These are phyloP conservation scores for Clonostachys chloroleuca DNA, from an alignment of 2,329 filamentous ascomycete species.

Conservation along the genomic window DNA sequence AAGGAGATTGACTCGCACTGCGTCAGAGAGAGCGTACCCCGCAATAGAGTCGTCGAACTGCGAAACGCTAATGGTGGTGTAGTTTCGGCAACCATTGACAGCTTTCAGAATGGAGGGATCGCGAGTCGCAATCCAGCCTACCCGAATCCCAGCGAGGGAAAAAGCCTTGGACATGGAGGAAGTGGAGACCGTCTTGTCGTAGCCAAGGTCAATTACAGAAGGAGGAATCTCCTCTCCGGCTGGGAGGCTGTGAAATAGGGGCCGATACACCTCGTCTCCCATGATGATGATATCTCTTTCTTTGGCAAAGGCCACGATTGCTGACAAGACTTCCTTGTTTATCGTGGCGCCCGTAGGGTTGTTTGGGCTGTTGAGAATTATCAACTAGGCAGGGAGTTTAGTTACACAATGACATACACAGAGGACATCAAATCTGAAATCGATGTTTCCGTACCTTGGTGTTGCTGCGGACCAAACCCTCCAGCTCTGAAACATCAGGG, in stretches of 20 bases:
- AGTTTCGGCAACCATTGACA: conserved; percentile 65
- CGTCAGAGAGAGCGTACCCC: conserved; percentile 61
- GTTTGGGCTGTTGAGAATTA: conserved; percentile 67
- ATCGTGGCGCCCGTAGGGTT: conserved; percentile 77
- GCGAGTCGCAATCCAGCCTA: conserved; percentile 78
- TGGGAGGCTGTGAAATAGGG: conserved; percentile 65
- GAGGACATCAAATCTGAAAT: too few relatives aligned
- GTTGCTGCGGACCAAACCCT: conserved; percentile 58
- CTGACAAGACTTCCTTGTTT: conserved; percentile 52
- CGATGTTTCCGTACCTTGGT: conserved; percentile 53
- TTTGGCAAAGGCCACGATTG: conserved; percentile 60
- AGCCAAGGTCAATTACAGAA: conserved; percentile 61
- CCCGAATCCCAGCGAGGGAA: conserved; percentile 72
- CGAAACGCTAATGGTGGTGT: conserved; percentile 84
- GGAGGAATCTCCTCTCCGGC: conserved; percentile 53
- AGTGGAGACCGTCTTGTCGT: conserved; percentile 66
- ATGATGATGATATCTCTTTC: conserved; percentile 62
- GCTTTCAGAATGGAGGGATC: conserved; percentile 56
- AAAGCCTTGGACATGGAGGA: conserved; percentile 86
- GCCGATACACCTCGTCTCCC: conserved; percentile 79
- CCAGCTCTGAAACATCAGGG: conserved; percentile 62
- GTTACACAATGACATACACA: not conserved
- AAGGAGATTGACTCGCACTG: conserved; percentile 33
- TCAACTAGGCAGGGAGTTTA: conserved; percentile 23
- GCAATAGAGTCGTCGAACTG: conserved; percentile 77